Base-by-base conservation (phyloP, 345 rosid genomes). In the Euclidium syriacum region DNA sequence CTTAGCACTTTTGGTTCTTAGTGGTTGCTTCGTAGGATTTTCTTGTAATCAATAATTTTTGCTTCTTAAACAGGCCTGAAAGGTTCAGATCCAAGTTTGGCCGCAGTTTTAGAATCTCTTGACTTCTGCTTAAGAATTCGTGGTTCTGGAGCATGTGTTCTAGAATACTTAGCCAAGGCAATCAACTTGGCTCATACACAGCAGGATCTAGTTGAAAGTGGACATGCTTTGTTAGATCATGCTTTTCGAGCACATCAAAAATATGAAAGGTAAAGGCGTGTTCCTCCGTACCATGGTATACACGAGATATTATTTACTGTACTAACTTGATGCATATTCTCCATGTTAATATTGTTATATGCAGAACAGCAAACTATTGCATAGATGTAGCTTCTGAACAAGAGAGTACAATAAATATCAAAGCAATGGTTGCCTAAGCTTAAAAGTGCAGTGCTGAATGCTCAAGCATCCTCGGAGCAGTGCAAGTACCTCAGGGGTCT, bases 341-440 rank as follows among this genome's bases (percentile, higher is more conserved):
- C 47, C 34, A 27, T 20, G 49, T 36, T 54, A 36, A 35, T 66
- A 7, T 1, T 26, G 29, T n/a, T n/a, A 29, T 25, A 56, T 73
- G 72, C 82, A 89, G 95, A 86, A 82, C 88, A 51, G 85, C 96
- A 7, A 81, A 74, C 56, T 85, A 78, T 70, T 92, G 94, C 73
- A 75, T 92, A 70, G 78, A 73, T 62, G 73, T 91, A 78, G 95
- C 98, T 42, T 70, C 79, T 44, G 91, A 94, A 76, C 97, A 90
- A 78, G 97, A 89, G 77, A 89, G 77, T 36, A 70, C 67, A 55
- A 80, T 90, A 56, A 55, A 80, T 90, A 56, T 61, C 61, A 5
- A 88, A 90, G 73, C 78, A 82, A 71, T 89, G 99, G 95, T 77
- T 92, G 72, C 97, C 97, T 63, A 90, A 94, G 61, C 91, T 94